These are phyloP conservation scores for Monilinia laxa DNA, from an alignment of 2,329 filamentous ascomycete genomes.

Conservation along the genomic window DNA sequence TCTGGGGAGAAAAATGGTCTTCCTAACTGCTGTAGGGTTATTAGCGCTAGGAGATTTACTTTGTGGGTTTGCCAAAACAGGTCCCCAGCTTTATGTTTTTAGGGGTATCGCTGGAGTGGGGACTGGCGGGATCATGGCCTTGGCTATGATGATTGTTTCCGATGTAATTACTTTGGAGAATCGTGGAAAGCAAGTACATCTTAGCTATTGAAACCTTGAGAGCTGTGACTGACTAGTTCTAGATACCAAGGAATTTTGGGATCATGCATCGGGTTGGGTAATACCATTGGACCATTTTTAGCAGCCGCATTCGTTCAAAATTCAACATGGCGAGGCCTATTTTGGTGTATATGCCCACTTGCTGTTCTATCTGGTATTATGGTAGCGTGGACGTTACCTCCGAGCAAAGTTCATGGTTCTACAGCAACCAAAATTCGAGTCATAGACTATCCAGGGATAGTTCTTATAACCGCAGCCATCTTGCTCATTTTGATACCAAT, in stretches of 20 bases:
- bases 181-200: constrained; percentile 50
- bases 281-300: constrained; percentile 47
- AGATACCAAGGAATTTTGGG: constrained; percentile 47
- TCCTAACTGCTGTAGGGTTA: constrained; percentile 52
- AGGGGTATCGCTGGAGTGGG: constrained; percentile 61
- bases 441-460: constrained; percentile 59
- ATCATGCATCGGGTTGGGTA: constrained; percentile 45
- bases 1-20: constrained; percentile 59
- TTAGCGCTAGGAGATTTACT: constrained; percentile 58
- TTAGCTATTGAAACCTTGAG: not conserved
- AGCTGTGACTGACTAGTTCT: constrained; percentile 22
- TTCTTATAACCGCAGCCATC: constrained; percentile 55
- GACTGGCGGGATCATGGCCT: constrained; percentile 58
- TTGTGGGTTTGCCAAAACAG: constrained; percentile 56
- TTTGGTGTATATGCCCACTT: constrained; percentile 54
- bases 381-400: constrained; percentile 51
- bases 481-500: constrained; percentile 63
- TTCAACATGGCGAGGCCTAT: constrained; percentile 47
- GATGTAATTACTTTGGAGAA: constrained; percentile 60
- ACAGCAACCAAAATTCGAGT: constrained; percentile 51
- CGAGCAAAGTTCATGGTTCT: constrained; percentile 50
- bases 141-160: constrained; percentile 61
- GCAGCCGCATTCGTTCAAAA: constrained; percentile 44
- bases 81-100: constrained; percentile 60
- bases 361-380: constrained; percentile 48